Percentiles rank a stretch among this genome's conserved stretches.
These are phyloP conservation scores for Candida easanensis DNA, from an alignment of 805 yeast species.

Conservation along the genomic window DNA sequence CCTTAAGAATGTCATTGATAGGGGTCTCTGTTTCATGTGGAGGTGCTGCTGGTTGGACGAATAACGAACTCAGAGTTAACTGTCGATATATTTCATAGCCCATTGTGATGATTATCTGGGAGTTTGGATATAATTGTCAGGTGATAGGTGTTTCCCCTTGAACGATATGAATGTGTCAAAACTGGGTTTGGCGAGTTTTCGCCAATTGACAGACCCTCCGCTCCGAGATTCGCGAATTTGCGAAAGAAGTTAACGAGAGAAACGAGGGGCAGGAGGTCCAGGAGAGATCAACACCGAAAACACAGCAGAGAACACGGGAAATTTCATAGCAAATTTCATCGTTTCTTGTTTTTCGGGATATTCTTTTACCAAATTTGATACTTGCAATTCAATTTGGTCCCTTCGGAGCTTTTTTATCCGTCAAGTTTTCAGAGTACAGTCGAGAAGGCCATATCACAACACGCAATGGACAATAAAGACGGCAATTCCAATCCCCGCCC, in stretches of 20 bases:
- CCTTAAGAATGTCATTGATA: conserved; percentile 1
- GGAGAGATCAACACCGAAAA: background rate
- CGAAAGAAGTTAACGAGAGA: no score
- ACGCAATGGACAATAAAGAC: conserved; percentile 2
- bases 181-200: background rate
- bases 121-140: no score
- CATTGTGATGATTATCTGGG: background rate
- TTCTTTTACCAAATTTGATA: no score
- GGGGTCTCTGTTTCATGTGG: conserved; percentile 1
- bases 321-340: no score
- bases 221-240: no score
- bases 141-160: no score
- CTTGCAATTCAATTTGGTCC: no score
- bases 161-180: conserved; percentile 1
- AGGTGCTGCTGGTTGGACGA: conserved; percentile 12
- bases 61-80: conserved; percentile 9
- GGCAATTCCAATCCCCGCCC: conserved; percentile 16
- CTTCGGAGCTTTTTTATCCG: no score
- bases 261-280: background rate
- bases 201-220: background rate
- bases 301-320: no score
- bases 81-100: conserved; percentile 2
- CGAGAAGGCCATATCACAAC: no score
- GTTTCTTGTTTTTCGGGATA: no score
- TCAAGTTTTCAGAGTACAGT: no score